These are phyloP conservation scores for Debaryomyces psychrophilus DNA, from an alignment of 1,139 yeast genomes.

Conservation along the genomic window DNA sequence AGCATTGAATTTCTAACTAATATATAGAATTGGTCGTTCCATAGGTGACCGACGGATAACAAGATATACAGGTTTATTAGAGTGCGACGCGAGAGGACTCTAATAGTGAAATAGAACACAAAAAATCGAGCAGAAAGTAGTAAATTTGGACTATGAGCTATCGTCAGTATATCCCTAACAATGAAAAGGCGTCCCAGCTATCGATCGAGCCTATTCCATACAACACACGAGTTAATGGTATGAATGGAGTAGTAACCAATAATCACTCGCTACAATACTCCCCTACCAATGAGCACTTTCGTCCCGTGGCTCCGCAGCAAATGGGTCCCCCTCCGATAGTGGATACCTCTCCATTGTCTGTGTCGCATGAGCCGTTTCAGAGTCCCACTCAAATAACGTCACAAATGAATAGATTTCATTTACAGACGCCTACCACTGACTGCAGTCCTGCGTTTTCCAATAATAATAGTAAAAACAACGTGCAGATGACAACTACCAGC, in stretches of 20 bases:
- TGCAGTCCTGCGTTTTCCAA: slow-evolving; percentile 13
- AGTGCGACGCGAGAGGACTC: not conserved
- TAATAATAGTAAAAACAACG: not conserved
- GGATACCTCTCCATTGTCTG: slow-evolving; percentile 3
- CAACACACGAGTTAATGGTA: not conserved
- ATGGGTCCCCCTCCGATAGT: not conserved
- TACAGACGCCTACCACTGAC: slow-evolving; percentile 17
- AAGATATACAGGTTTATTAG: not conserved
- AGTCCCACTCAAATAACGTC: slow-evolving; percentile 12
- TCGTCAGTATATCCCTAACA: slow-evolving; percentile 1
- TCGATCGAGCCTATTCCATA: slow-evolving; percentile 5
- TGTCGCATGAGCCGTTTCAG: slow-evolving; percentile 9
- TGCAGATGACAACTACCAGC: not conserved
- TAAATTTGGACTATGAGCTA: slow-evolving; percentile 2
- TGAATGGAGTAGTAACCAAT: not conserved
- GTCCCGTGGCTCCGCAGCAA: slow-evolving; percentile 6
- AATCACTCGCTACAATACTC: slow-evolving; percentile 7
- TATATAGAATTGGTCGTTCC: not conserved
- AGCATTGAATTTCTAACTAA: not conserved
- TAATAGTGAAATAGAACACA: not conserved
- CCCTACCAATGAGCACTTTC: slow-evolving; percentile 7
- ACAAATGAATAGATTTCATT: slow-evolving; percentile 17
- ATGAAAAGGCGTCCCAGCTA: slow-evolving; percentile 1
- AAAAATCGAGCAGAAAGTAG: not conserved
- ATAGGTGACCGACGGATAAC: not conserved